phyloP scores from a whole-genome alignment of 345 rosid genomes.

The Trapa incisa region DNA sequence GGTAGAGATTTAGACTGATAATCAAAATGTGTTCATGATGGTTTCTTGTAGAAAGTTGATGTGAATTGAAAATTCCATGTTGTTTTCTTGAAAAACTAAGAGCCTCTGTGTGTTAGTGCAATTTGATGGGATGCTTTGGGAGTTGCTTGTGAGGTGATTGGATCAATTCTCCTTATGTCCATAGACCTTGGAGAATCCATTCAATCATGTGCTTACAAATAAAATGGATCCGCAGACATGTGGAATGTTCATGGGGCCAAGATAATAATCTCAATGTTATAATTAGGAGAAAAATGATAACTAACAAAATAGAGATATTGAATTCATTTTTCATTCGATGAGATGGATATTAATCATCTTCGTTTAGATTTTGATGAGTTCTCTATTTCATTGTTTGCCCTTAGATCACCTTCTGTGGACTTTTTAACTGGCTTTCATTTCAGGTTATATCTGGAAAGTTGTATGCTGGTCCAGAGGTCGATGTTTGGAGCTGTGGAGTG shows the following conservation, averaged over 20 bases:
- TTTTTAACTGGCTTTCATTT: not conserved
- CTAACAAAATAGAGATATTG: not conserved
- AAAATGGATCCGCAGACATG: no score
- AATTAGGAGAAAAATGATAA: not conserved
- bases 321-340: not conserved
- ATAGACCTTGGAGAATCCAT: no score
- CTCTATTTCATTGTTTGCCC: not conserved
- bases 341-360: not conserved
- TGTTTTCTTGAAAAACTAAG: not conserved
- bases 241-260: no score
- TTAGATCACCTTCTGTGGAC: not conserved
- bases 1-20: conserved; percentile 20
- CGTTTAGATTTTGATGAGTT: not conserved
- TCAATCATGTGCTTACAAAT: no score
- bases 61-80: not conserved
- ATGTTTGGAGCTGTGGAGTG: conserved; percentile 99
- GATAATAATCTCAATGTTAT: no score
- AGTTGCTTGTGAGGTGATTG: no score
- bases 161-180: no score
- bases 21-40: not conserved
- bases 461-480: conserved; percentile 98
- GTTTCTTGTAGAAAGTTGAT: not conserved
- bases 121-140: no score
- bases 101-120: no score
- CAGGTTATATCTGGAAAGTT: conserved; percentile 93